Evolutionary conservation across 371 early-diverging fungal species (phyloP).

Genomic region (Syncephalastrum racemosum): DNA sequence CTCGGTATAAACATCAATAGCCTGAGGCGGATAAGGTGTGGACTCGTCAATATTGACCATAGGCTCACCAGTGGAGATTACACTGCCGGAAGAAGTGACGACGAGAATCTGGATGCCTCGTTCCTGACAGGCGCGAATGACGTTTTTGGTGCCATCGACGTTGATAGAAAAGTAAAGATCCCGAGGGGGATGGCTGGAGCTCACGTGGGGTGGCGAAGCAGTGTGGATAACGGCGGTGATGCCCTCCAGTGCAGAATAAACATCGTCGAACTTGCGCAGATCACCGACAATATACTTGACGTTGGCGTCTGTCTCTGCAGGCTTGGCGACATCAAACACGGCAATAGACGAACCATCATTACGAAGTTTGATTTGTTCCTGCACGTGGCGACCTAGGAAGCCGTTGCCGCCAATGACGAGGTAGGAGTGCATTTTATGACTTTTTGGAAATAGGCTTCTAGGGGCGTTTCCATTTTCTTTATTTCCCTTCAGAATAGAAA

Average conservation of each 20-base stretch:
- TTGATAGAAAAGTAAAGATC: constrained; percentile 78
- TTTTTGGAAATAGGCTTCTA: too few species aligned
- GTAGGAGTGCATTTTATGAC: constrained; percentile 43
- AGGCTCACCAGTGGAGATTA: constrained; percentile 79
- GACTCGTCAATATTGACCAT: constrained; percentile 83
- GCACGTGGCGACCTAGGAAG: constrained; percentile 83
- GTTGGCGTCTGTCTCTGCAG: constrained; percentile 50
- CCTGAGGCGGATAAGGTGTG: constrained; percentile 66
- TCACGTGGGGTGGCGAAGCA: constrained; percentile 88
- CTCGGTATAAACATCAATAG: constrained; percentile 90
- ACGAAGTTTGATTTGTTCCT: constrained; percentile 71
- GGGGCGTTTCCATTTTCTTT: too few species aligned
- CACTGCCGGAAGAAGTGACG: constrained; percentile 87
- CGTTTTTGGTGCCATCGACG: constrained; percentile 84
- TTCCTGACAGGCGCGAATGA: constrained; percentile 77
- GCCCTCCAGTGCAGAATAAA: constrained; percentile 64
- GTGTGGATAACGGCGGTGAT: constrained; percentile 87
- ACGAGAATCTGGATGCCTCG: constrained; percentile 73
- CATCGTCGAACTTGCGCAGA: constrained; percentile 66
- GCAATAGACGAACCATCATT: constrained; percentile 54
- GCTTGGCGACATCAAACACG: constrained; percentile 76
- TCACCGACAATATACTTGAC: constrained; percentile 74
- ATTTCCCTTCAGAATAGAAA: too few species aligned
- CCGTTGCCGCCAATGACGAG: constrained; percentile 91
- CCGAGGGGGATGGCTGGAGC: constrained; percentile 86